Evolutionary conservation across 371 early-diverging fungal species (phyloP).

Genomic region (Sporodiniella umbellata): DNA sequence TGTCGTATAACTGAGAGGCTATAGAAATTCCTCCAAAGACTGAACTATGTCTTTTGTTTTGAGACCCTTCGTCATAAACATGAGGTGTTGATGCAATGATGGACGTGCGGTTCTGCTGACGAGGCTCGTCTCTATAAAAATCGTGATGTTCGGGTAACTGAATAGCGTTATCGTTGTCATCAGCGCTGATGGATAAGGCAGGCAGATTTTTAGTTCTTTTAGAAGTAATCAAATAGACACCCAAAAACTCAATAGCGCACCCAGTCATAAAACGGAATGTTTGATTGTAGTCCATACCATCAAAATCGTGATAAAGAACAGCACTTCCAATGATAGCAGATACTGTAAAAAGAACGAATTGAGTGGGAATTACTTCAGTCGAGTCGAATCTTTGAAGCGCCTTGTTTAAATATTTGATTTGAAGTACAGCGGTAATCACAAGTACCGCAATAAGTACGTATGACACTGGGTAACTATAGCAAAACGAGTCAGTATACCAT

Average conservation of each 20-base stretch:
- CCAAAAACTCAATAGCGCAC: conserved; percentile 65
- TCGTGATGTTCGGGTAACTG: conserved; percentile 7
- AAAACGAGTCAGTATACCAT: background rate
- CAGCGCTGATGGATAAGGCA: conserved; percentile 21
- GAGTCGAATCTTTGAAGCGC: conserved; percentile 70
- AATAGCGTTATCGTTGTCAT: conserved; percentile 15
- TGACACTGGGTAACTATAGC: conserved; percentile 53
- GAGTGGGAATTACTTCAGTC: conserved; percentile 78
- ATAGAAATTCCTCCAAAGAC: conserved; percentile 46
- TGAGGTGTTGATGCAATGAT: background rate
- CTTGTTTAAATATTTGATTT: conserved; percentile 72
- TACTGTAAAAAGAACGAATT: conserved; percentile 78
- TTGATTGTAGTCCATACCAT: conserved; percentile 52
- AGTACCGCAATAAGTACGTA: conserved; percentile 62
- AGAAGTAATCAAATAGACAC: conserved; percentile 71
- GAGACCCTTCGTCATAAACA: too few relatives aligned
- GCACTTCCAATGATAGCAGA: conserved; percentile 74
- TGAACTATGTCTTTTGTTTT: conserved; percentile 35
- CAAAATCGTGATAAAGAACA: conserved; percentile 70
- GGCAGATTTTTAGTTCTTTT: conserved; percentile 31
- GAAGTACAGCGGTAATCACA: conserved; percentile 64
- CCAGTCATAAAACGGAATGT: conserved; percentile 53
- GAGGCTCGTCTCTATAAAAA: conserved; percentile 7
- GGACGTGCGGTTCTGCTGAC: too few relatives aligned
- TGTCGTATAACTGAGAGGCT: conserved; percentile 43